Evolutionary conservation across 805 yeast species (phyloP), one percentile per base, ranked within the genome.

Genomic region (Ogataea ganodermae): DNA sequence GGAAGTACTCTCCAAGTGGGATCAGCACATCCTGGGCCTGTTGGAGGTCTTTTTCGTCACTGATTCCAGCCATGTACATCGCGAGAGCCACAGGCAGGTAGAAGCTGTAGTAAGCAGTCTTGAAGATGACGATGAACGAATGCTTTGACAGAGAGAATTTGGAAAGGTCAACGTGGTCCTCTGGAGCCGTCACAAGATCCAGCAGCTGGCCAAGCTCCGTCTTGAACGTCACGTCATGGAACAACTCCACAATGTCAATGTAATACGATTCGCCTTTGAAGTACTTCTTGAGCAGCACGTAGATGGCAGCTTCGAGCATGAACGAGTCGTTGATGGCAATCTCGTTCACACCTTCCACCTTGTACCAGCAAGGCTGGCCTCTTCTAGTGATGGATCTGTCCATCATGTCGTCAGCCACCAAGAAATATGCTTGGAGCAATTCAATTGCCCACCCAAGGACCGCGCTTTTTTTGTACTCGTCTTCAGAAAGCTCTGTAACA

Each of bases 351-450:
- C 81, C 81, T 56, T 79, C 82, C 28, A 72, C 78, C 63, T 77
- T 82, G 75, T 90, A 94, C 99, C 99, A 94, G 71, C 99, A 94
- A 56, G 97, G 94, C 72, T 92, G 97, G 50, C 97, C 99, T 69
- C 99, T 85, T 78, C 99, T 87, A 35, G 99, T 94, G 68, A 89
- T 86, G 27, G 96, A 87, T 58, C 83, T 81, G 69, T 94, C 99
- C 99, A 94, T 94, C 83, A 94, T 94, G 67, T 94, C 99, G 68
- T 94, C 99, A 26, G 98, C 95, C 48, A 94, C 98, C 61, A 94
- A 78, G 76, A 94, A 94, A 68, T 89, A 94, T 1, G 97, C 98
- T 72, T 92, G 99, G 58, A 92, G 76, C 56, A 94, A 77, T 73
- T 94, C 99, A 58, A 94, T 82, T 59, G 89, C 78, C 99, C 99